Evolutionary conservation across 73 alveolate genomes (phyloP).

Genomic region (Stentor coeruleus): DNA sequence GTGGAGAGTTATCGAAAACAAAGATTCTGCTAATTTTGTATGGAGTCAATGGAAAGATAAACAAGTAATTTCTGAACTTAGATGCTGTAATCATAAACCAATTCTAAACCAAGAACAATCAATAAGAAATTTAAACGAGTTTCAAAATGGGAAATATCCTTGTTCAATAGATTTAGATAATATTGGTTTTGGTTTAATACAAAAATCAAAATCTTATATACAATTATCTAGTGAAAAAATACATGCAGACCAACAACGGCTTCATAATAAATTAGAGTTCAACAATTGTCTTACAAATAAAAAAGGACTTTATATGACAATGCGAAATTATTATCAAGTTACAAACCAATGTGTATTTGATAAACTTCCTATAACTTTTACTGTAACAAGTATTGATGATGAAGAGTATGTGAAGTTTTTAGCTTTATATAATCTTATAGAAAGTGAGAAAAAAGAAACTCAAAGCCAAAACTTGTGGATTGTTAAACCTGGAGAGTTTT

Average conservation of each 20-base stretch:
- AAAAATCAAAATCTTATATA: background rate
- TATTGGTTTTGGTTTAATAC: background rate
- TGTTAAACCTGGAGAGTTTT: constrained; percentile 56
- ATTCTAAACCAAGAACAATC: background rate
- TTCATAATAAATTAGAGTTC: constrained; percentile 71
- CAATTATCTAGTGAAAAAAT: background rate
- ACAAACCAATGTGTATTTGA: constrained; percentile 55
- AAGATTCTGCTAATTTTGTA: background rate
- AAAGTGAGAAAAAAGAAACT: constrained; percentile 27
- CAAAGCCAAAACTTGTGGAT: constrained; percentile 43
- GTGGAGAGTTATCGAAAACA: constrained; percentile 68
- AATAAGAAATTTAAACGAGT: background rate
- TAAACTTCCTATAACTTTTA: constrained; percentile 71
- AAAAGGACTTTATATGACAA: constrained; percentile 72
- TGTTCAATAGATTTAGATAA: background rate
- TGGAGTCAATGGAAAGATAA: background rate
- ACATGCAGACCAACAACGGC: constrained; percentile 37
- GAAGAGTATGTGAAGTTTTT: constrained; percentile 42
- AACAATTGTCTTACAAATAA: constrained; percentile 69
- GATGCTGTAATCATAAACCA: background rate
- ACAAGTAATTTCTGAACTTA: background rate
- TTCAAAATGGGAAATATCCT: background rate
- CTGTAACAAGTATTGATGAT: constrained; percentile 58
- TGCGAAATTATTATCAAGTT: constrained; percentile 59
- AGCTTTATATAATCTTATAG: constrained; percentile 16